A percentile compares a stretch with the other conserved stretches of the same genome.
These are phyloP conservation scores for Phaeosphaeria sp. DNA, from an alignment of 2,329 filamentous ascomycete genomes.

Conservation along the genomic window DNA sequence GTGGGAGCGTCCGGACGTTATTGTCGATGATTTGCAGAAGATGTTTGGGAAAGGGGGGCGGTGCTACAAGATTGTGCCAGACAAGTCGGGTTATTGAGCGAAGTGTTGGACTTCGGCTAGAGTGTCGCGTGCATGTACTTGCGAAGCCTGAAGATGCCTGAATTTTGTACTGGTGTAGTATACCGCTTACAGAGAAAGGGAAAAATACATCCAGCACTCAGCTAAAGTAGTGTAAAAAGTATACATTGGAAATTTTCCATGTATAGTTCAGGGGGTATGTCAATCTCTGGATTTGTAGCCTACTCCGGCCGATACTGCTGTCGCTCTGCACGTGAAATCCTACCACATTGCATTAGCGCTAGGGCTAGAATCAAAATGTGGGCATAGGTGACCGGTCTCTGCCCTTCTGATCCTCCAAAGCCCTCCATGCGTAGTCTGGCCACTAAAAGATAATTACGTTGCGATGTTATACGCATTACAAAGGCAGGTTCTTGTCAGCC, in stretches of 20 bases:
- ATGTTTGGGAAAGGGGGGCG: conserved; percentile 63
- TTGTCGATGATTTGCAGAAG: conserved; percentile 61
- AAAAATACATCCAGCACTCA: not conserved
- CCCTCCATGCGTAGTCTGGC: not conserved
- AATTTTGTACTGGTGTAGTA: not conserved
- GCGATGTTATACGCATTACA: not conserved
- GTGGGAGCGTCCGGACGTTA: conserved; percentile 62
- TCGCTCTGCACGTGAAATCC: too few species aligned
- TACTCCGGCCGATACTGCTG: not conserved
- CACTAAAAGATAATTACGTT: too few species aligned
- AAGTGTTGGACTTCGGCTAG: not conserved
- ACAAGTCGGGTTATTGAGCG: conserved; percentile 33
- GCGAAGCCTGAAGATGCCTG: not conserved
- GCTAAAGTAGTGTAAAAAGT: not conserved
- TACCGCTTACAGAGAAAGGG: not conserved
- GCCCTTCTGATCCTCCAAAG: too few species aligned
- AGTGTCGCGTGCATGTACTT: not conserved
- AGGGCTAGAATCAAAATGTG: too few species aligned
- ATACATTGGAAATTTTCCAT: not conserved
- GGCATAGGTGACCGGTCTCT: too few species aligned
- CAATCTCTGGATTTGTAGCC: too few species aligned
- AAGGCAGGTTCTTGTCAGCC: not conserved
- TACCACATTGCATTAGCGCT: too few species aligned
- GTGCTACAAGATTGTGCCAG: conserved; percentile 43
- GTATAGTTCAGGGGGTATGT: too few species aligned